Evolutionary conservation across 2,329 filamentous ascomycete genomes (phyloP).

Genomic region (Clarireedia sp.): DNA sequence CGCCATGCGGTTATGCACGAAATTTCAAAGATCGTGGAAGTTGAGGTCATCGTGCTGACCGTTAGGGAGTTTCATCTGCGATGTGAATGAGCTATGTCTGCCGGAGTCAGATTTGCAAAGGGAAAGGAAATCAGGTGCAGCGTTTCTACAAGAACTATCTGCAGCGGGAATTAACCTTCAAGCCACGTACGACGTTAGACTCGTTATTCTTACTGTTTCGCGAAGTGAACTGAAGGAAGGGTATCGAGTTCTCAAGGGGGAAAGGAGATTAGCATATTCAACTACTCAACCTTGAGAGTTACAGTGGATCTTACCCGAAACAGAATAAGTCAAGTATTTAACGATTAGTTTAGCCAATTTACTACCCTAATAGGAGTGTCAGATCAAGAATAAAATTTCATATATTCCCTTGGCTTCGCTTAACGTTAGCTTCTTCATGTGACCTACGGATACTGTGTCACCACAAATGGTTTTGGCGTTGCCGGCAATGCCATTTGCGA

Average conservation of each 20-base stretch:
- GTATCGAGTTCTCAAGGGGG: not conserved
- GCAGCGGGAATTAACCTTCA: not conserved
- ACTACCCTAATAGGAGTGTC: no score
- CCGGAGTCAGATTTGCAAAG: not conserved
- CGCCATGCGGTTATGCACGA: not conserved
- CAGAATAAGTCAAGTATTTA: no score
- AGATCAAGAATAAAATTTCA: no score
- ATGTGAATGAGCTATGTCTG: not conserved
- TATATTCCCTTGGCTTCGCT: no score
- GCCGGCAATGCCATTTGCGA: no score
- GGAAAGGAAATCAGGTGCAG: not conserved
- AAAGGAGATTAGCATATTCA: no score
- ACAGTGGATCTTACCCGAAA: no score
- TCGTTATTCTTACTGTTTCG: not conserved
- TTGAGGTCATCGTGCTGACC: not conserved
- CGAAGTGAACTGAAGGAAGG: not conserved
- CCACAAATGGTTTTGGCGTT: no score
- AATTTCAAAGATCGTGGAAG: not conserved
- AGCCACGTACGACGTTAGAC: not conserved
- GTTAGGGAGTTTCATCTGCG: not conserved
- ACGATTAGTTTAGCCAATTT: no score
- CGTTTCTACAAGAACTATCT: not conserved
- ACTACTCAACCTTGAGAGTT: no score
- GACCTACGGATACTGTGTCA: no score
- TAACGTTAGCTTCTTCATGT: no score